Percentiles rank a stretch among this genome's conserved stretches.
Evolutionary conservation across 345 rosid species (phyloP).

Genomic region (Rhodamnia argentea): DNA sequence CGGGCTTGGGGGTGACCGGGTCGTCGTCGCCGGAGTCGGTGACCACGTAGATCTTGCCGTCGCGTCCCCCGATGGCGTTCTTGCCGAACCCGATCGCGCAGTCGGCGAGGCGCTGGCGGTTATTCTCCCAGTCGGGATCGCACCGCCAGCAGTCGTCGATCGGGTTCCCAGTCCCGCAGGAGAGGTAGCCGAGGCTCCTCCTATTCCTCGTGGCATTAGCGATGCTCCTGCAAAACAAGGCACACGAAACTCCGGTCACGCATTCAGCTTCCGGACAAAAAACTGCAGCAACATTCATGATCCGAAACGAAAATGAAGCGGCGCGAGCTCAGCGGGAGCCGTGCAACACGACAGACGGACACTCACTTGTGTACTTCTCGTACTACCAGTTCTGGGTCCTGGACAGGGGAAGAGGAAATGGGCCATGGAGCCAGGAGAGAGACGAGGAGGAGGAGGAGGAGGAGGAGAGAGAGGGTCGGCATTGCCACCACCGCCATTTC

Average conservation of each 20-base stretch:
- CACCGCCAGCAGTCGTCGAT: slow-evolving; percentile 86
- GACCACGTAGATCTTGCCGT: slow-evolving; percentile 59
- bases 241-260: too few species aligned
- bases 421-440: slow-evolving; percentile 10
- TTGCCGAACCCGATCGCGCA: slow-evolving; percentile 81
- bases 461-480: slow-evolving; percentile 8
- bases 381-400: slow-evolving; percentile 45
- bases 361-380: slow-evolving; percentile 55
- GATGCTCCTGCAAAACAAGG: slow-evolving; percentile 25
- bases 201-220: slow-evolving; percentile 51
- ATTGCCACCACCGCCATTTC: slow-evolving; percentile 8
- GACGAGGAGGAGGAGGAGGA: slow-evolving; percentile 18
- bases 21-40: slow-evolving; percentile 50
- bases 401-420: slow-evolving; percentile 34
- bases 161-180: slow-evolving; percentile 73
- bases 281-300: not conserved
- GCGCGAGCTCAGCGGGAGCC: not conserved
- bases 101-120: slow-evolving; percentile 58
- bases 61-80: slow-evolving; percentile 65
- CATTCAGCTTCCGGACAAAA: too few species aligned
- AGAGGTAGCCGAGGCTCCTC: slow-evolving; percentile 55
- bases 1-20: slow-evolving; percentile 59
- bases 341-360: not conserved
- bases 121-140: slow-evolving; percentile 65
- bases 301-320: not conserved